Base-by-base conservation (phyloP, 2,329 filamentous ascomycete genomes). In the Beauveria sp. region DNA sequence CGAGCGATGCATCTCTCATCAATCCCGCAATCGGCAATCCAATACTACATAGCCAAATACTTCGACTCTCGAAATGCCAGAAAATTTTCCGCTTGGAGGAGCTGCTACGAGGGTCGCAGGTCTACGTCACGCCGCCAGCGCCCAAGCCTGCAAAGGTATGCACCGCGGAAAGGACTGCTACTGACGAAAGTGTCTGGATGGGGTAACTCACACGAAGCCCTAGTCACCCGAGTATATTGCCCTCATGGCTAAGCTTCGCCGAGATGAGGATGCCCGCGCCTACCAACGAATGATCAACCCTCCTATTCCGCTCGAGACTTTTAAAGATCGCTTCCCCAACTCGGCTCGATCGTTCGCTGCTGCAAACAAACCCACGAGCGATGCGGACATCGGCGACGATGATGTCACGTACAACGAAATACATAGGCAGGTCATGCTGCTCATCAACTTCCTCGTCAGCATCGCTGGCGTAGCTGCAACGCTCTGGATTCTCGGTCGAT, bases 391-490 rank as follows among this genome's bases (percentile, higher is more conserved):
- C 6, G 80, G 81, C 62, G 77, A 84, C 65, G 88, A 91, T 64
- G 86, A 88, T 2, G 76, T 89, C 2, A 87, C 86, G 2, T 87
- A 86, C 65, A 81, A 83, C 42, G 90, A 95, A 63, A 80, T 95
- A 1, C 88, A 93, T 71, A 81, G 89, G n/a, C 91, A 95, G 69
- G 77, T 95, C 61, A 86, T 89, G 47, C 79, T 98, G 8, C 91
- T 98, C 57, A 81, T 96, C 68, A 99, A 98, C 72, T 91, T 98
- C 56, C 77, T 97, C 45, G 80, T 96, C 58, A 96, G 91, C 57
- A 89, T 97, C 58, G 77, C 93, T 3, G 90, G 93, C 50, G 89
- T 89, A 56, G 88, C 86, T 3, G 86, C 82, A 2, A 90, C 89
- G 8, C 81, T 95, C 40, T 95, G 90, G 90, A 80, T 92, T n/a